phyloP scores from a whole-genome alignment of 305 asterid species.

The Solanum aculeatissimum region DNA sequence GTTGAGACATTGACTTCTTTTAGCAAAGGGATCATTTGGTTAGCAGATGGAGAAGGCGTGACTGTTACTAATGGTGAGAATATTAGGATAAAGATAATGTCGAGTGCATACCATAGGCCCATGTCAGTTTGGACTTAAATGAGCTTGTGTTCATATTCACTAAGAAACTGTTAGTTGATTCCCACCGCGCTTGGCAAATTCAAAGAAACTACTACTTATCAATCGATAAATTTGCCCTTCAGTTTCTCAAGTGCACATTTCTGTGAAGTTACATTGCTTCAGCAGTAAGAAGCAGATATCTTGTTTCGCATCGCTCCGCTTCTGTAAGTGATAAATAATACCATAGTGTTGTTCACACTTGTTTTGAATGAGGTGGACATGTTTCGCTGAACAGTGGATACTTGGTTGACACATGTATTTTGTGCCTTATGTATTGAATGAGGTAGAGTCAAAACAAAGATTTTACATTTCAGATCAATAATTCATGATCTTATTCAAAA shows the following conservation, averaged over 20 bases:
- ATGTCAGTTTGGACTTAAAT: neutral
- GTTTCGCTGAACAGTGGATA: neutral
- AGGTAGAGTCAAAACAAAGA: neutral
- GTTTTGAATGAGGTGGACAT: neutral
- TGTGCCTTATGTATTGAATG: neutral
- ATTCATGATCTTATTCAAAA: neutral
- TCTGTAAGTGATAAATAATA: neutral
- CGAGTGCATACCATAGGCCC: neutral
- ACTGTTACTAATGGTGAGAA: neutral
- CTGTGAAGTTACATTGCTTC: neutral
- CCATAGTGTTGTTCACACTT: neutral
- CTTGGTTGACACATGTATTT: neutral
- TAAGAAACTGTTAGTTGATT: neutral
- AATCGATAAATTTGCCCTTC: neutral
- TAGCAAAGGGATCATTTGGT: neutral
- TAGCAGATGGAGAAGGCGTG: neutral
- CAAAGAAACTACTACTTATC: neutral
- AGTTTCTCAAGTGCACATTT: neutral
- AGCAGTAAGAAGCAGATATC: neutral
- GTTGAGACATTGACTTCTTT: neutral
- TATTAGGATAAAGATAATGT: neutral
- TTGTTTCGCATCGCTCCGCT: neutral
- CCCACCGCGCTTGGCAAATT: neutral
- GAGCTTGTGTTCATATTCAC: neutral
- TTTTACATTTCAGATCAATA: neutral